These are phyloP conservation scores for Rhynchospora breviuscula DNA, from an alignment of 176 grass and related monocot genomes.

Conservation along the genomic window DNA sequence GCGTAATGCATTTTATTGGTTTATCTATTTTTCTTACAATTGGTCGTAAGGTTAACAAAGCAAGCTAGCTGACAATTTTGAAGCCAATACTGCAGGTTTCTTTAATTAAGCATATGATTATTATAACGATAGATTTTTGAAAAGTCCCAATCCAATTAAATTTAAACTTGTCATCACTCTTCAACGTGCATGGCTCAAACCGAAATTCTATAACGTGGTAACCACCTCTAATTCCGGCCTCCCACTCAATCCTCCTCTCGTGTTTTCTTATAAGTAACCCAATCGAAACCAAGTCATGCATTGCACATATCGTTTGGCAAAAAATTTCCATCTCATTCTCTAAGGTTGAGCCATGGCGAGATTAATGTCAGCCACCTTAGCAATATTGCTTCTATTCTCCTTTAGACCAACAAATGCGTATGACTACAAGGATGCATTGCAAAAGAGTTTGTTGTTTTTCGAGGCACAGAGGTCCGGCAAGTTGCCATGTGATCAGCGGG, in stretches of 20 bases:
- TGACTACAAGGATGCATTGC: conserved; percentile 67
- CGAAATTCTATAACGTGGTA: conserved; percentile 35
- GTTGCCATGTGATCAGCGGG: conserved; percentile 53
- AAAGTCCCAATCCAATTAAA: background rate
- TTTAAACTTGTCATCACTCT: background rate
- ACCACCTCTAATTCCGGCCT: conserved; percentile 36
- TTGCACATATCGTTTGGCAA: background rate
- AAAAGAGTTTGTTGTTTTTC: conserved; percentile 80
- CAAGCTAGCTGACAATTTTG: background rate
- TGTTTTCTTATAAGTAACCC: conserved; percentile 33
- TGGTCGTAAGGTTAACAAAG: too few species aligned
- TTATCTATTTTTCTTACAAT: too few species aligned
- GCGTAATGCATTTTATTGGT: background rate
- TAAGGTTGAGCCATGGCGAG: conserved; percentile 53
- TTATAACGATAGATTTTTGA: background rate
- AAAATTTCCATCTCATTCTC: background rate
- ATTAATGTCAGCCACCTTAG: conserved; percentile 27
- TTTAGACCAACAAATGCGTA: background rate
- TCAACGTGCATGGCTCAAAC: conserved; percentile 59
- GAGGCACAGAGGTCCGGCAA: conserved; percentile 88
- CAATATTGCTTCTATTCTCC: conserved; percentile 29
- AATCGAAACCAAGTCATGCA: conserved; percentile 16
- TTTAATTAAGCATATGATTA: background rate
- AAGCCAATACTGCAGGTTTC: background rate
- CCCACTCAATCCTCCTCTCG: conserved; percentile 14